Conservation (phyloP, 2,329 filamentous ascomycete species). For the Ceratocystis variospora region DNA sequence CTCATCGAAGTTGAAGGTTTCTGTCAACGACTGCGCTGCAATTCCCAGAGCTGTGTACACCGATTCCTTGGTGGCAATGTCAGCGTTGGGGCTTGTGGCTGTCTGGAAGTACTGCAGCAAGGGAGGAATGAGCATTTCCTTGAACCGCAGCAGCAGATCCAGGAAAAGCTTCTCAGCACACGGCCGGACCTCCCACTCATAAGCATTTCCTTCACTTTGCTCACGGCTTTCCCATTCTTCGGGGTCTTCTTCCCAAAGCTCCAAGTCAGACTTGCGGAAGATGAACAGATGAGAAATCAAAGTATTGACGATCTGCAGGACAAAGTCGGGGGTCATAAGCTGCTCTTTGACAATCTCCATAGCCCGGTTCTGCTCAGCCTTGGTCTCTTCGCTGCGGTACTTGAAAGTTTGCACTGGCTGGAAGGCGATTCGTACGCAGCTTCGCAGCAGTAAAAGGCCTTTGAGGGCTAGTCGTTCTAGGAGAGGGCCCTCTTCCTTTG, state of each 20-base stretch:
- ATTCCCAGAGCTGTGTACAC: conserved; percentile 88
- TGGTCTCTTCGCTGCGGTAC: conserved; percentile 60
- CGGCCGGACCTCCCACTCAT: conserved; percentile 82
- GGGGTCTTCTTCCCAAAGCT: conserved; percentile 86
- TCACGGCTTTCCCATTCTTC: conserved; percentile 92
- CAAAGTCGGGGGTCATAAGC: conserved; percentile 62
- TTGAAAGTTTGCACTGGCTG: conserved; percentile 70
- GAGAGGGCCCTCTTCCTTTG: conserved; percentile 46
- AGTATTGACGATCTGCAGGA: conserved; percentile 67
- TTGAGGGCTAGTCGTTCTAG: conserved; percentile 71
- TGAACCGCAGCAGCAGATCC: conserved; percentile 81
- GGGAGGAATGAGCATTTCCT: conserved; percentile 63
- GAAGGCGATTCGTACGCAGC: conserved; percentile 75
- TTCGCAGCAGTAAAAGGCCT: conserved; percentile 66
- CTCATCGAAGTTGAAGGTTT: conserved; percentile 67
- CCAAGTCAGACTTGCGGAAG: conserved; percentile 70
- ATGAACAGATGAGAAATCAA: conserved; percentile 81
- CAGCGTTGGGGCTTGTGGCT: conserved; percentile 48
- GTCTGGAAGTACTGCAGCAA: conserved; percentile 71
- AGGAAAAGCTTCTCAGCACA: conserved; percentile 91
- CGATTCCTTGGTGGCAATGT: conserved; percentile 79
- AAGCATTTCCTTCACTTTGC: conserved; percentile 70
- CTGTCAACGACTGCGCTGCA: conserved; percentile 60
- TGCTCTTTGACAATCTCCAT: conserved; percentile 55
- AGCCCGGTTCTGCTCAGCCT: conserved; percentile 60